These are phyloP conservation scores for Microcera coccophila DNA, from an alignment of 2,329 filamentous ascomycete species.

Conservation along the genomic window DNA sequence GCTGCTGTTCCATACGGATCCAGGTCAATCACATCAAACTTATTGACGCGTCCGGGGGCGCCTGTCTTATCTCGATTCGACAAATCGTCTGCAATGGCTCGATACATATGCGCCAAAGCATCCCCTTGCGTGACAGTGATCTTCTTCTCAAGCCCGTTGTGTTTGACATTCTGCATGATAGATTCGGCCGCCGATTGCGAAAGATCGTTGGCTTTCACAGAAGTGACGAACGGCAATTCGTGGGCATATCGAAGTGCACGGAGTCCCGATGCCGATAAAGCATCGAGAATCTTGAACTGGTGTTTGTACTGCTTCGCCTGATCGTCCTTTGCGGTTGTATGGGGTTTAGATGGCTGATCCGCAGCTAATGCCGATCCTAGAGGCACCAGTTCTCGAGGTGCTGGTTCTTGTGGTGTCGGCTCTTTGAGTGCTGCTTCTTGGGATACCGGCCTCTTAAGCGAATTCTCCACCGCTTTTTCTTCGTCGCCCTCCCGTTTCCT, in stretches of 20 bases:
- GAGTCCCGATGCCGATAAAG: slow-evolving; percentile 87
- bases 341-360: slow-evolving; percentile 12
- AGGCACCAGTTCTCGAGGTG: neutral
- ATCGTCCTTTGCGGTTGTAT: slow-evolving; percentile 14
- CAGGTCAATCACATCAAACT: slow-evolving; percentile 92
- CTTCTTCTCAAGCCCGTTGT: slow-evolving; percentile 71
- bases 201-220: slow-evolving; percentile 85
- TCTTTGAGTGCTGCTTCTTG: slow-evolving; percentile 1
- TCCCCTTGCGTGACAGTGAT: slow-evolving; percentile 75
- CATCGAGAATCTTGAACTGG: slow-evolving; percentile 83
- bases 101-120: slow-evolving; percentile 89
- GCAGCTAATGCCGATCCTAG: slow-evolving; percentile 6
- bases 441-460: slow-evolving; percentile 10
- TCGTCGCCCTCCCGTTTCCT: slow-evolving; percentile 43
- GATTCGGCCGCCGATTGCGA: slow-evolving; percentile 71
- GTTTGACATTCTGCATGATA: slow-evolving; percentile 78
- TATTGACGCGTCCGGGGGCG: slow-evolving; percentile 39
- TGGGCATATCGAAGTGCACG: slow-evolving; percentile 87
- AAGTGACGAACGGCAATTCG: slow-evolving; percentile 80
- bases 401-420: slow-evolving; percentile 7
- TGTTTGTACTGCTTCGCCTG: slow-evolving; percentile 33
- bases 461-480: slow-evolving; percentile 12
- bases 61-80: slow-evolving; percentile 39
- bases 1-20: slow-evolving; percentile 94
- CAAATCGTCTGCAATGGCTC: slow-evolving; percentile 54